Evolutionary conservation across 352 stramenopile genomes (phyloP).

Genomic region (Phytopythium kandeliae): DNA sequence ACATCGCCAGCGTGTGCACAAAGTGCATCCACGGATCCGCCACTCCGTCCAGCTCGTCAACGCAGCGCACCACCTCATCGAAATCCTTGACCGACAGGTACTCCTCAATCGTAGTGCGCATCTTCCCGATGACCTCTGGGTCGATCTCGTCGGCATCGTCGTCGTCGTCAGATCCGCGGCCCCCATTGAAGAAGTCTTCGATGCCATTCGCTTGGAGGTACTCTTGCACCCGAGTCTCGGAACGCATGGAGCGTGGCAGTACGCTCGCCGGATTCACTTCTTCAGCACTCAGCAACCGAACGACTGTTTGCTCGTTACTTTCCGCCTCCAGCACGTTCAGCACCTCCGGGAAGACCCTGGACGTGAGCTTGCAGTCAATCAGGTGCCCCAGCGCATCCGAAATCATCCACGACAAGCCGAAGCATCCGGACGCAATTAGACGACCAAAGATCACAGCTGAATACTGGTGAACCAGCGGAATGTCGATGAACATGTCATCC

Average conservation of each 20-base stretch:
- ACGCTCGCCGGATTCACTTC: slow-evolving; percentile 56
- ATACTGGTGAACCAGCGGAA: slow-evolving; percentile 80
- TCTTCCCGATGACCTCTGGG: slow-evolving; percentile 49
- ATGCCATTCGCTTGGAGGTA: slow-evolving; percentile 67
- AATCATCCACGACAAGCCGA: slow-evolving; percentile 81
- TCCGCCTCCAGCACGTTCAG: slow-evolving; percentile 70
- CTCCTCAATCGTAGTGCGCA: slow-evolving; percentile 72
- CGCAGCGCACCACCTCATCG: slow-evolving; percentile 64
- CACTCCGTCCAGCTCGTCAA: slow-evolving; percentile 51
- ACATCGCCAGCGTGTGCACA: slow-evolving; percentile 38
- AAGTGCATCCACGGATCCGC: slow-evolving; percentile 61
- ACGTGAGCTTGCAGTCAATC: slow-evolving; percentile 58
- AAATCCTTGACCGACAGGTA: slow-evolving; percentile 75
- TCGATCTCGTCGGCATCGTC: slow-evolving; percentile 52
- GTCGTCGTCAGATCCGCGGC: slow-evolving; percentile 34
- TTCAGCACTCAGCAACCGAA: slow-evolving; percentile 76
- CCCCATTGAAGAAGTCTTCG: slow-evolving; percentile 52
- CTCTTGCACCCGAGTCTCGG: slow-evolving; percentile 37
- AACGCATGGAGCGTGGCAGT: slow-evolving; percentile 33
- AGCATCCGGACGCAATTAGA: slow-evolving; percentile 73
- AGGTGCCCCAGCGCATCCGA: slow-evolving; percentile 43
- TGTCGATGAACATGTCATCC: slow-evolving; percentile 84
- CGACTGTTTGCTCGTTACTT: slow-evolving; percentile 53
- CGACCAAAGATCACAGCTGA: slow-evolving; percentile 64
- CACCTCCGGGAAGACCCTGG: slow-evolving; percentile 65